Percentiles rank a stretch among this genome's conserved stretches.
These are phyloP conservation scores for Platanthera guangdongensis DNA, from an alignment of 106 monocot species.

Conservation along the genomic window DNA sequence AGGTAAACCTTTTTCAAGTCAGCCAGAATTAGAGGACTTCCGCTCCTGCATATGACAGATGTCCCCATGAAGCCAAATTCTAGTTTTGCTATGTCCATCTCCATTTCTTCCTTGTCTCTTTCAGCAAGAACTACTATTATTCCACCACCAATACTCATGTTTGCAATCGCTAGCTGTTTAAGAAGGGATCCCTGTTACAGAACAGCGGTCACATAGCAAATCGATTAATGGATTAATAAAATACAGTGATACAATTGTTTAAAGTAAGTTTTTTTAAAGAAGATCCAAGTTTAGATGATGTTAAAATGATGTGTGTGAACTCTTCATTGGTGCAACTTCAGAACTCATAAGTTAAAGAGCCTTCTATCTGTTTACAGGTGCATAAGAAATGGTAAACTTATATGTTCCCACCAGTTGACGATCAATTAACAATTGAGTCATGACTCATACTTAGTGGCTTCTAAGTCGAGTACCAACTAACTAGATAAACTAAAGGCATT, in stretches of 20 bases:
- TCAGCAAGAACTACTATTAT: constrained; percentile 87
- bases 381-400: no score
- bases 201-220: neutral
- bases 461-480: no score
- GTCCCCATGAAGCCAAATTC: constrained; percentile 99
- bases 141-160: constrained; percentile 87
- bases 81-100: constrained; percentile 84
- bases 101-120: constrained; percentile 97
- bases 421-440: no score
- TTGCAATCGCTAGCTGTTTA: constrained; percentile 89
- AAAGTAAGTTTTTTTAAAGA: neutral
- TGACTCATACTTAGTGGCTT: no score
- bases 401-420: no score
- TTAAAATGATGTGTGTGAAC: no score
- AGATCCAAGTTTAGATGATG: no score
- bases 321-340: no score
- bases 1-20: constrained; percentile 80
- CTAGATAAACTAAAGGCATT: no score
- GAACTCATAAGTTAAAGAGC: no score
- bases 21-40: constrained; percentile 89
- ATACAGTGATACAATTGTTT: neutral
- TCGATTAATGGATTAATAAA: neutral
- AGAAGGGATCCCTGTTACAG: constrained; percentile 38
- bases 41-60: constrained; percentile 92
- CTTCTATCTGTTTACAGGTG: no score